A percentile compares a stretch with the other conserved stretches of the same genome.
These are phyloP conservation scores for Neurospora sp. DNA, from an alignment of 2,329 filamentous ascomycete species.

Conservation along the genomic window DNA sequence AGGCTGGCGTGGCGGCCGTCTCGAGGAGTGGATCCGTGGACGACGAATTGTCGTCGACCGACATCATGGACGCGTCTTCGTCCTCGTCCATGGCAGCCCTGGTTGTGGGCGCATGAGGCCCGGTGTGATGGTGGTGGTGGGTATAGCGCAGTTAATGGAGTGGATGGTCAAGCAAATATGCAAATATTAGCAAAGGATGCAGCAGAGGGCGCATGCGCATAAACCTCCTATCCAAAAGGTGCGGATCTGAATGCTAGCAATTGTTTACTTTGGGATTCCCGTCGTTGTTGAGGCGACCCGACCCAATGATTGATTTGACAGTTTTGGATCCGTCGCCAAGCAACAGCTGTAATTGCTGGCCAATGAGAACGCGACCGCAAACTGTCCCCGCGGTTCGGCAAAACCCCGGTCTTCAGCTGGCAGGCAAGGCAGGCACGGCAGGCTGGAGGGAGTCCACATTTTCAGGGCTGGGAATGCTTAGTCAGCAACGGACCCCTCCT, in stretches of 20 bases:
- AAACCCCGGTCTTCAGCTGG: not conserved
- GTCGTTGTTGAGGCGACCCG: not conserved
- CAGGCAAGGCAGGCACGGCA: not conserved
- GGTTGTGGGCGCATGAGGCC: conserved; percentile 1
- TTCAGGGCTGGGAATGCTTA: not conserved
- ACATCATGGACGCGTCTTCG: conserved; percentile 15
- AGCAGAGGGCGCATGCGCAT: not conserved
- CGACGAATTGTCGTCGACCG: conserved; percentile 37
- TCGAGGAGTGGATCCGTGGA: conserved; percentile 38
- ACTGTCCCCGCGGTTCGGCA: not conserved
- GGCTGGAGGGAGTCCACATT: not conserved
- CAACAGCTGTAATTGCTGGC: not conserved
- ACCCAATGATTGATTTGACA: not conserved
- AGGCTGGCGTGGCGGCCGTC: conserved; percentile 25
- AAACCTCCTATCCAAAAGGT: not conserved
- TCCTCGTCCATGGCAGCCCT: conserved; percentile 8
- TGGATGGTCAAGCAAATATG: not conserved
- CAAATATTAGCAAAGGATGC: not conserved
- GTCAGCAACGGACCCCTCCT: not conserved
- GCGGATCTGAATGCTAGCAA: not conserved
- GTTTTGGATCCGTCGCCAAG: conserved; percentile 1
- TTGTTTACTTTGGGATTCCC: not conserved
- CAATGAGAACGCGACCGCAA: not conserved
- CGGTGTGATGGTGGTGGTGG: not conserved
- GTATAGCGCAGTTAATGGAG: not conserved